Base-by-base conservation (phyloP, 176 grass and related monocot species). In the Metroxylon sagu region DNA sequence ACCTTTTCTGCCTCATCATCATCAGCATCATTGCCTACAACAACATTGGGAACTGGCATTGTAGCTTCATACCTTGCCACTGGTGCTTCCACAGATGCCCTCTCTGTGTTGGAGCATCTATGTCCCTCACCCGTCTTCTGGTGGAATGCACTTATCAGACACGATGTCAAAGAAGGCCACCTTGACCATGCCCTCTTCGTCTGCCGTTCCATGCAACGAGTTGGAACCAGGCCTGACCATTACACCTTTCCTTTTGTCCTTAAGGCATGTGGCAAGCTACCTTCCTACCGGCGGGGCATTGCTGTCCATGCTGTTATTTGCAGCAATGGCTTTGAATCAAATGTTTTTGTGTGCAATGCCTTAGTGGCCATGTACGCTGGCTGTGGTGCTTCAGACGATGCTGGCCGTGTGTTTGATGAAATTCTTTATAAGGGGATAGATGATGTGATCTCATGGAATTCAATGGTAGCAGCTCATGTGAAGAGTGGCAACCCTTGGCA, bases 401-500 rank as follows among this genome's bases (percentile, higher is more conserved):
- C 85, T 59, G 59, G 16, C 25, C 43, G 53, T 50, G 65, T 85
- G 57, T 95, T 95, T 75, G 58, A 95, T 68, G 89, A 89, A 80
- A 89, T 95, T 65, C 50, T 52, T 18, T 25, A 29, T 25, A 89
- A 62, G 57, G 76, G 79, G 49, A 89, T 89, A 48, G 89, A 95
- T 85, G 89, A 95, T 85, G 76, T 85, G 28, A 88, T 82, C 26
- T 89, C 89, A 58, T 95, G 89, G 89, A 95, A 95, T 52, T 95
- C 89, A 66, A 70, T 95, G 54, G 56, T 89, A 72, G 69, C 82
- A 50, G 81, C 81, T 16, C 71, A 89, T 85, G 78, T 82, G 29
- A 95, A 83, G 58, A 62, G 71, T 19, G 65, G 56, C 35, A 77
- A 74, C 59, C 76, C 76, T 3, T 26, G 49, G 65, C 61, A 65